Conservation (phyloP, 2,329 filamentous ascomycete genomes). For the Xylaria hypoxylon region DNA sequence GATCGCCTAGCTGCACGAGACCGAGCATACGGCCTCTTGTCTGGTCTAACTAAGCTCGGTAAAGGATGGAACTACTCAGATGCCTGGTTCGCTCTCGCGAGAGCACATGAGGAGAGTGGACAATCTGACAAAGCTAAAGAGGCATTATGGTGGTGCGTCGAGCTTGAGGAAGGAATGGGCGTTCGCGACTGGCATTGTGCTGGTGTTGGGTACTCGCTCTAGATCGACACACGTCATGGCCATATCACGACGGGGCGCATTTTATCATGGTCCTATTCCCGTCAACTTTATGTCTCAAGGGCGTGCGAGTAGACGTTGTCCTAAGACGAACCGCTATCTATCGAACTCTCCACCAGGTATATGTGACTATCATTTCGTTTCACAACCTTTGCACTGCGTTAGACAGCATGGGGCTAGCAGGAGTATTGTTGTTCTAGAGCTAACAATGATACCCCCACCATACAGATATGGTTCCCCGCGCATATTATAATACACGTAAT, state of each 20-base stretch:
- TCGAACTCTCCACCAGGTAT: conserved; percentile 11
- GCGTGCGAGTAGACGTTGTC: neutral
- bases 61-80: conserved; percentile 91
- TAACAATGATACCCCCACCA: conserved; percentile 24
- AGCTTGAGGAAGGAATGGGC: conserved; percentile 86
- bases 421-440: conserved; percentile 18
- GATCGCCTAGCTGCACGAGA: conserved; percentile 92
- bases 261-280: conserved; percentile 16
- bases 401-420: conserved; percentile 10
- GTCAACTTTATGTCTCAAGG: conserved; percentile 2
- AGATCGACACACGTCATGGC: conserved; percentile 36
- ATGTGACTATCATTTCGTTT: conserved; percentile 15
- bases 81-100: conserved; percentile 89
- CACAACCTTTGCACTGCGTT: conserved; percentile 14
- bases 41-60: conserved; percentile 85
- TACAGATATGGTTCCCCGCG: conserved; percentile 14
- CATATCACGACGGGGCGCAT: conserved; percentile 21
- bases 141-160: conserved; percentile 97
- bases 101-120: conserved; percentile 87
- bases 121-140: conserved; percentile 90
- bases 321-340: neutral
- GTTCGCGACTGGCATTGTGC: conserved; percentile 83
- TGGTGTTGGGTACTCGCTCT: conserved; percentile 74
- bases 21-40: conserved; percentile 85
- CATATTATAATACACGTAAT: conserved; percentile 25